These are phyloP conservation scores for Polytrichum commune DNA, from an alignment of 225 moss, liverwort and hornwort species.

Conservation along the genomic window DNA sequence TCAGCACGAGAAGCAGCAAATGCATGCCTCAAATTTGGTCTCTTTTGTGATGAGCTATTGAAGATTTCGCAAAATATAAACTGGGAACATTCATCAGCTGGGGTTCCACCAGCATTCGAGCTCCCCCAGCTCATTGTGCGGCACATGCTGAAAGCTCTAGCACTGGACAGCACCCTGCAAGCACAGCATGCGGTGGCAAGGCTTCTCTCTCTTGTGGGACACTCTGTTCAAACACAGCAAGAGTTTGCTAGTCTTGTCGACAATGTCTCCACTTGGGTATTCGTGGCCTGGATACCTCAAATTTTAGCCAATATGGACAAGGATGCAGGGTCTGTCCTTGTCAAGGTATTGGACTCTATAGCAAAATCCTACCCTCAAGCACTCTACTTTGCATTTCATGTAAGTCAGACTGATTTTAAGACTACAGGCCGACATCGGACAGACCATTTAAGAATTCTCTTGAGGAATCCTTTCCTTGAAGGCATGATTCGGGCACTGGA, in stretches of 20 bases:
- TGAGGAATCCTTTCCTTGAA: constrained; percentile 53
- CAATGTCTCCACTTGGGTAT: constrained; percentile 78
- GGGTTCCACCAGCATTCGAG: constrained; percentile 52
- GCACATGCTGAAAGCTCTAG: constrained; percentile 69
- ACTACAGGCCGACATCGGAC: constrained; percentile 50
- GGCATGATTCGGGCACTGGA: constrained; percentile 74
- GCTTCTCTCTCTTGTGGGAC: constrained; percentile 64
- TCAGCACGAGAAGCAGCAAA: constrained; percentile 49
- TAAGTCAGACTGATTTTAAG: constrained; percentile 74
- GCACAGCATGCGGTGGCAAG: constrained; percentile 85
- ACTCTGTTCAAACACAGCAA: constrained; percentile 50
- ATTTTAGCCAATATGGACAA: constrained; percentile 80
- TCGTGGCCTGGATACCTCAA: constrained; percentile 92
- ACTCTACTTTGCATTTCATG: constrained; percentile 80
- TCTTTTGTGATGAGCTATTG: constrained; percentile 87
- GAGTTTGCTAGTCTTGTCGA: constrained; percentile 51
- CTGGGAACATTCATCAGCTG: constrained; percentile 28
- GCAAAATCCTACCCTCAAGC: constrained; percentile 66
- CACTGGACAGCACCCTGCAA: constrained; percentile 66
- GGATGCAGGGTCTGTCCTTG: constrained; percentile 53
- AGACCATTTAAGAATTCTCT: constrained; percentile 31
- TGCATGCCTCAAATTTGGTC: constrained; percentile 68
- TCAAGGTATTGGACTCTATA: constrained; percentile 68
- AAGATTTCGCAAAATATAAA: constrained; percentile 44
- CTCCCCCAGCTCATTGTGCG: constrained; percentile 67